Evolutionary conservation across 2,329 filamentous ascomycete species (phyloP).

Genomic region (Sordariomycetes sp.): DNA sequence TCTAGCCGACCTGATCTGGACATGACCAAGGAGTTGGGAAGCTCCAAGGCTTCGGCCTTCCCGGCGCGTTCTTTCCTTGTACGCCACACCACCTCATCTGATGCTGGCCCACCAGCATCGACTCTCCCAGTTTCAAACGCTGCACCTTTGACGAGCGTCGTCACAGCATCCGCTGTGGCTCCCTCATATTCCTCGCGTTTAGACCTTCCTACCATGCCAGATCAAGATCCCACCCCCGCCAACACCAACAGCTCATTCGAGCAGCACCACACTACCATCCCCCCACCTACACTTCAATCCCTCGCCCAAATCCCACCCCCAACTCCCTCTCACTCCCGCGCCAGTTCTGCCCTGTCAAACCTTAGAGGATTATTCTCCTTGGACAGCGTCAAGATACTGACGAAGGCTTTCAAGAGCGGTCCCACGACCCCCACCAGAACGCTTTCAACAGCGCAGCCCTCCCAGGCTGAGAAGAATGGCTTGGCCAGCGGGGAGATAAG

Average conservation of each 20-base stretch:
- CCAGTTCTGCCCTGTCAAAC: constrained; percentile 16
- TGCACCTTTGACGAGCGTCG: constrained; percentile 33
- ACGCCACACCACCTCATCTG: constrained; percentile 1
- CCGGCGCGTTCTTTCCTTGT: constrained; percentile 2
- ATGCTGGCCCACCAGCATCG: neutral
- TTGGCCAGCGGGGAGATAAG: constrained; percentile 28
- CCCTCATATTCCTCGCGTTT: constrained; percentile 52
- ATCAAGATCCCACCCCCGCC: constrained; percentile 31
- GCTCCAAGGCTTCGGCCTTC: constrained; percentile 7
- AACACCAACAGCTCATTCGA: constrained; percentile 7
- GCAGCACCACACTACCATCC: constrained; percentile 7
- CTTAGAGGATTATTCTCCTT: constrained; percentile 42
- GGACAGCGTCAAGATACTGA: constrained; percentile 77
- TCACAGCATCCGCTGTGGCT: constrained; percentile 52
- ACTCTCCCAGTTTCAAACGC: constrained; percentile 1
- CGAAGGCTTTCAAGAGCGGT: constrained; percentile 83
- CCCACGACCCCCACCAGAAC: constrained; percentile 84
- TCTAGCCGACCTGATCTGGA: constrained; percentile 14
- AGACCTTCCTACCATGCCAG: constrained; percentile 28
- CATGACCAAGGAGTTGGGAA: constrained; percentile 13
- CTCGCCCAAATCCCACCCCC: constrained; percentile 34
- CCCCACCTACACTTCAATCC: constrained; percentile 26
- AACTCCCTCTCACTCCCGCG: constrained; percentile 26
- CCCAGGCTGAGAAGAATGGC: constrained; percentile 33
- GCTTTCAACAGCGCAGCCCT: constrained; percentile 54